Percentiles rank a stretch among this genome's conserved stretches.
Evolutionary conservation across 768 basidiomycete species (phyloP).

Genomic region (Auricularia heimuer): DNA sequence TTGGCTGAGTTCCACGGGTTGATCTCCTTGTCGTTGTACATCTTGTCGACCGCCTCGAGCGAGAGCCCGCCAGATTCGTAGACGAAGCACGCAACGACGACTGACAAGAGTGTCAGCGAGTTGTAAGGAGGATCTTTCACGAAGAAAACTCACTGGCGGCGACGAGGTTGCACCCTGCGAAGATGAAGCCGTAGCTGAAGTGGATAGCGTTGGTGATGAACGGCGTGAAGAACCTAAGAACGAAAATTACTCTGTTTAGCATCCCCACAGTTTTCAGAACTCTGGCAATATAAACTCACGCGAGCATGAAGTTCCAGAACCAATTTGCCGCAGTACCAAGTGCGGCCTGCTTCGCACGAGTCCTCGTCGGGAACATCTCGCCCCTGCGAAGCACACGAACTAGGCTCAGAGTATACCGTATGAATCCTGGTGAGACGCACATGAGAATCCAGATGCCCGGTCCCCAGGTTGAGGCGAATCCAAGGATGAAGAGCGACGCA

Average conservation of each 20-base stretch:
- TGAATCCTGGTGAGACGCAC: neutral
- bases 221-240: constrained; percentile 67
- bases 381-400: neutral
- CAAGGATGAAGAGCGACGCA: constrained; percentile 62
- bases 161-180: constrained; percentile 55
- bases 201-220: constrained; percentile 49
- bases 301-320: constrained; percentile 29
- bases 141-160: constrained; percentile 4
- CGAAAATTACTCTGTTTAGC: constrained; percentile 29
- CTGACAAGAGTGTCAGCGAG: constrained; percentile 28
- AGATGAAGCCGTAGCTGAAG: constrained; percentile 61
- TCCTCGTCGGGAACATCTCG: constrained; percentile 65
- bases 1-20: constrained; percentile 54
- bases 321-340: constrained; percentile 58
- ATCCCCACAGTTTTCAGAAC: constrained; percentile 24
- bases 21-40: constrained; percentile 55
- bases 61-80: constrained; percentile 63
- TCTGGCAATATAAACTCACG: neutral
- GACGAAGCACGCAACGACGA: constrained; percentile 62
- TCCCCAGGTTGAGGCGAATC: constrained; percentile 63
- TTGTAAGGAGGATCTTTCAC: neutral
- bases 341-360: constrained; percentile 61
- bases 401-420: neutral
- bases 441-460: constrained; percentile 74
- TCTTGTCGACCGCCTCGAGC: constrained; percentile 58